Conservation (phyloP, 1,284 basidiomycete genomes). For the Mixia osmundae region DNA sequence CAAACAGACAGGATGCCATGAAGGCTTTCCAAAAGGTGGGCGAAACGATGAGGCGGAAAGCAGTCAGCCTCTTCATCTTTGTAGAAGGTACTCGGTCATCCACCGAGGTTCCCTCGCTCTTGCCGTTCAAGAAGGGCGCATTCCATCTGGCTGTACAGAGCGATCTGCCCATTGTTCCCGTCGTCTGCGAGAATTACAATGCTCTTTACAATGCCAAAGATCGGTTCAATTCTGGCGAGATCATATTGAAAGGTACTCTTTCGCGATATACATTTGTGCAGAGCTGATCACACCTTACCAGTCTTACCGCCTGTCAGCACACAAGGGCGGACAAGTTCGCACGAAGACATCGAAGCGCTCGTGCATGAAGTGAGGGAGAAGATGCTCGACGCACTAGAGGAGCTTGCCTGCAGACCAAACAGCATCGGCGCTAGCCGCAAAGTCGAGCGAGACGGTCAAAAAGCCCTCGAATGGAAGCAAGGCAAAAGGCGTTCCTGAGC, state of each 20-base stretch:
- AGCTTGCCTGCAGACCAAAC: too few relatives aligned
- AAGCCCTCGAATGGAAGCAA: not conserved
- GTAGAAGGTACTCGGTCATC: constrained; percentile 38
- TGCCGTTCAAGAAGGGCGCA: constrained; percentile 93
- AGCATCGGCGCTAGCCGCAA: too few relatives aligned
- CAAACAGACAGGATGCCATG: constrained; percentile 49
- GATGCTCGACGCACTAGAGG: constrained; percentile 40
- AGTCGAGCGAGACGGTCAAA: too few relatives aligned
- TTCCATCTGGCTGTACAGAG: constrained; percentile 88
- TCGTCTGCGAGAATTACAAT: constrained; percentile 60
- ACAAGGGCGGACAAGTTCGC: constrained; percentile 33
- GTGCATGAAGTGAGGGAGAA: constrained; percentile 37
- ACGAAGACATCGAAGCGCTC: constrained; percentile 37
- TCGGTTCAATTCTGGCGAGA: constrained; percentile 48
- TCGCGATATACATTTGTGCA: constrained; percentile 4
- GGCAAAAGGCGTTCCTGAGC: too few relatives aligned
- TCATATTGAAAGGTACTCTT: constrained; percentile 55
- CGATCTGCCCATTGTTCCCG: constrained; percentile 58
- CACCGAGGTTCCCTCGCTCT: constrained; percentile 38
- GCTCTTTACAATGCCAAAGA: constrained; percentile 12
- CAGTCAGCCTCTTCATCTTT: constrained; percentile 21
- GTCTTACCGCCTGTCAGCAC: constrained; percentile 58
- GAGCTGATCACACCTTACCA: constrained; percentile 18
- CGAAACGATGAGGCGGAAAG: constrained; percentile 42
- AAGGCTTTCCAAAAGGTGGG: constrained; percentile 50